Evolutionary conservation across 2,329 filamentous ascomycete species (phyloP), one percentile per base, ranked within the genome.

Genomic region (Pseudogymnoascus sp.): DNA sequence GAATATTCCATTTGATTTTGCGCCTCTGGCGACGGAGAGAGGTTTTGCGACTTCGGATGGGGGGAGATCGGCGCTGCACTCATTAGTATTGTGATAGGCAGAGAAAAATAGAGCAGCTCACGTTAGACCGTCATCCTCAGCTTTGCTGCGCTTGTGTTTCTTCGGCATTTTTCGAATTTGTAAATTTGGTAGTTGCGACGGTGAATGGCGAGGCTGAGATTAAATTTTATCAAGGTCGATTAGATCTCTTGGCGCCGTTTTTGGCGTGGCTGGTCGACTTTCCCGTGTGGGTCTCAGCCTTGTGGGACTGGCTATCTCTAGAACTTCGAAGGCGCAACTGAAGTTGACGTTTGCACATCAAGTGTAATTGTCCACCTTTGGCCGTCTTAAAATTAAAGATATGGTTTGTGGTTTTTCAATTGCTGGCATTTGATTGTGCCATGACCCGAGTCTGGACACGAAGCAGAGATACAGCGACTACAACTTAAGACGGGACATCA

Each of bases 111-210:
- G 16, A 28, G 31, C 51, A 28, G 73, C 79, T 68, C 74, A 87
- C 86, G 79, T 79, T 14, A 79, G 79, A 60, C 79, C 78, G 65
- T 87, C 83, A 78, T 10, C 79, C 80, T 64, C 80, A 79, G 6
- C 80, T 81, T 67, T 84, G 11, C 60, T 84, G 68, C 90, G 83
- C 67, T 89, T 93, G 75, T 96, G 91, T 78, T 96, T 96, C 79
- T 93, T 90, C 75, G 91, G 91, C 91, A 96, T 96, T 36, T 65
- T 77, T 67, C 61, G 8, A 13, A 19, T 57, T 57, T 66, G 31
- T 63, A 23, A 36, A 39, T 36, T 28, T 28, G 62, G 62, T 36
- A 57, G 62, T 37, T 36, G 61, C 31, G 21, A 51, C 36, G 45
- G 28, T 63, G 61, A 63, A 63, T 25, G 45, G 28, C 39, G 19